A percentile compares a stretch with the other conserved stretches of the same genome.
Conservation (phyloP, 306 rosid genomes). For the Boehmeria nivea region DNA sequence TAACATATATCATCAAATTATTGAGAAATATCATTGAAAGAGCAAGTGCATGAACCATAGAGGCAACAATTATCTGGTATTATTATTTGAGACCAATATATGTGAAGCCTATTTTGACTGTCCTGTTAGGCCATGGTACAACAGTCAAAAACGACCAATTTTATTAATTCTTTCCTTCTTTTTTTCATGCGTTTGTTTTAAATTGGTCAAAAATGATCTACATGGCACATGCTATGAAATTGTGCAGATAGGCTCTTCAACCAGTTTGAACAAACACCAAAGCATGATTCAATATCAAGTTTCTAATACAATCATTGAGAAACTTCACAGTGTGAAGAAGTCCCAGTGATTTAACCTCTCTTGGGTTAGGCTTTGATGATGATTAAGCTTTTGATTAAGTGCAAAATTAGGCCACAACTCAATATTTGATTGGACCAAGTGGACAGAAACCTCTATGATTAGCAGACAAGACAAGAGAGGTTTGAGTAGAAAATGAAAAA, state of each 20-base stretch:
- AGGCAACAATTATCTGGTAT: neutral
- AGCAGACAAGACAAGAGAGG: neutral
- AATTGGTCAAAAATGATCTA: no score
- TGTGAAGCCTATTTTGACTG: neutral
- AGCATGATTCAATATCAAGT: neutral
- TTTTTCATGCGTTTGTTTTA: neutral
- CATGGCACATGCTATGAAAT: neutral
- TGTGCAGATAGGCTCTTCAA: no score
- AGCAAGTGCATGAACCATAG: no score
- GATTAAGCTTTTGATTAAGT: neutral
- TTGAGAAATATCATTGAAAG: no score
- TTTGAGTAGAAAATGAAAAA: conserved; percentile 24
- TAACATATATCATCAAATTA: no score
- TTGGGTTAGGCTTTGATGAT: no score
- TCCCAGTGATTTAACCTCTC: no score
- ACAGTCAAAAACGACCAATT: neutral
- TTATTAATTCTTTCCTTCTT: neutral
- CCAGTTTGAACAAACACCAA: no score
- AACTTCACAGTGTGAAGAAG: neutral
- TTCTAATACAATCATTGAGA: neutral
- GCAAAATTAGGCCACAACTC: neutral
- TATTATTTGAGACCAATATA: no score
- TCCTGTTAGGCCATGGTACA: neutral
- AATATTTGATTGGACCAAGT: no score
- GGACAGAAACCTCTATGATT: neutral